Evolutionary conservation across 148 eudicot genomes (phyloP).

Genomic region (Heliamphora exappendiculata): DNA sequence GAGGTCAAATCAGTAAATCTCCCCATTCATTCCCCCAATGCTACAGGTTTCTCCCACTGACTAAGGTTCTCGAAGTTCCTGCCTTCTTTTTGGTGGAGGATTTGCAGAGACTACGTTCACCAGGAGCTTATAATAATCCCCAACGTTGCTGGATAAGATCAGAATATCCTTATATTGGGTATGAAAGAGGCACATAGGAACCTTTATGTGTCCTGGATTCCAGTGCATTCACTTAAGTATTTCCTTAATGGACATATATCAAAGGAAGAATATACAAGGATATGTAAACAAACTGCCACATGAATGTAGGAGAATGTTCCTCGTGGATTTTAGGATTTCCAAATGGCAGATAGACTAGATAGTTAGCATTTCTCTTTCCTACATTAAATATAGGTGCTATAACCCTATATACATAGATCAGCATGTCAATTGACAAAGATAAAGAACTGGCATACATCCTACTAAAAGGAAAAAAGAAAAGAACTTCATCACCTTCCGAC

Average conservation of each 20-base stretch:
- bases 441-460: background rate
- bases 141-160: background rate
- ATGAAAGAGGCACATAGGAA: background rate
- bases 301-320: too few relatives aligned
- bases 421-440: background rate
- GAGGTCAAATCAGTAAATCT: background rate
- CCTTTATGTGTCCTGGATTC: background rate
- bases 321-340: too few relatives aligned
- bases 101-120: background rate
- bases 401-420: background rate
- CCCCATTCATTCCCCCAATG: background rate
- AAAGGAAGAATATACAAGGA: background rate
- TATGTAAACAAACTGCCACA: too few relatives aligned
- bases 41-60: background rate
- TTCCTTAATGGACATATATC: background rate
- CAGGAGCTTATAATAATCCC: background rate
- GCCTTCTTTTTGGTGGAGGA: background rate
- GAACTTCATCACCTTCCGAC: slow-evolving; percentile 70
- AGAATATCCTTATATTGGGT: background rate
- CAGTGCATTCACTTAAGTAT: background rate
- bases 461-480: background rate
- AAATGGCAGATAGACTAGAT: background rate
- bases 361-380: too few relatives aligned
- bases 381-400: too few relatives aligned
- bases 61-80: background rate